These are phyloP conservation scores for Baudoinia panamericana DNA, from an alignment of 495 filamentous ascomycete species.

Conservation along the genomic window DNA sequence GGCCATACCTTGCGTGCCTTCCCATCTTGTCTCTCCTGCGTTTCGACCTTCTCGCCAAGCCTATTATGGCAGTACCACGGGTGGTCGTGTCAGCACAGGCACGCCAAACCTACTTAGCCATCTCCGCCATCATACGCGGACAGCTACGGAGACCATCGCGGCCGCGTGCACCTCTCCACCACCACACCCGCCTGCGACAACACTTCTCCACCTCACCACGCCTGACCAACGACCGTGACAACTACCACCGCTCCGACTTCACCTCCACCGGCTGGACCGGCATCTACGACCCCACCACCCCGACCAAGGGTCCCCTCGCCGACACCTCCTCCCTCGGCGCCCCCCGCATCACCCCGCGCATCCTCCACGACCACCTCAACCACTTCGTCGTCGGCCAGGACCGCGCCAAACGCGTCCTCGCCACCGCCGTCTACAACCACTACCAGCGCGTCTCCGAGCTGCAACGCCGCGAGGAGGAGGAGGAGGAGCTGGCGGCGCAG, in stretches of 20 bases:
- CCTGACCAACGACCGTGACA: conserved; percentile 31
- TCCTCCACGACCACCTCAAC: conserved; percentile 82
- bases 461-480: conserved; percentile 61
- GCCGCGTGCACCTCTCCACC: background rate
- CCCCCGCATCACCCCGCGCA: conserved; percentile 53
- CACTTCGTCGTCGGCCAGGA: conserved; percentile 95
- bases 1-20: too few relatives aligned
- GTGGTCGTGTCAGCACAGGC: too few relatives aligned
- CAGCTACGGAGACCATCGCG: background rate
- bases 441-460: conserved; percentile 78
- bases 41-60: too few relatives aligned
- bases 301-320: conserved; percentile 29
- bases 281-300: conserved; percentile 59
- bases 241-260: conserved; percentile 52
- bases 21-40: too few relatives aligned
- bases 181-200: conserved; percentile 14
- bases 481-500: conserved; percentile 49
- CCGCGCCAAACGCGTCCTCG: conserved; percentile 87
- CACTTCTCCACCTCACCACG: conserved; percentile 17
- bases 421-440: conserved; percentile 92
- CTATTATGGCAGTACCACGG: too few relatives aligned
- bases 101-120: conserved; percentile 31
- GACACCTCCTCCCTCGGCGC: conserved; percentile 22
- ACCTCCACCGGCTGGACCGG: conserved; percentile 53
- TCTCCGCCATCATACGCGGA: conserved; percentile 24